Evolutionary conservation across 441 rosid genomes (phyloP).

Genomic region (Raphanus hybrid): DNA sequence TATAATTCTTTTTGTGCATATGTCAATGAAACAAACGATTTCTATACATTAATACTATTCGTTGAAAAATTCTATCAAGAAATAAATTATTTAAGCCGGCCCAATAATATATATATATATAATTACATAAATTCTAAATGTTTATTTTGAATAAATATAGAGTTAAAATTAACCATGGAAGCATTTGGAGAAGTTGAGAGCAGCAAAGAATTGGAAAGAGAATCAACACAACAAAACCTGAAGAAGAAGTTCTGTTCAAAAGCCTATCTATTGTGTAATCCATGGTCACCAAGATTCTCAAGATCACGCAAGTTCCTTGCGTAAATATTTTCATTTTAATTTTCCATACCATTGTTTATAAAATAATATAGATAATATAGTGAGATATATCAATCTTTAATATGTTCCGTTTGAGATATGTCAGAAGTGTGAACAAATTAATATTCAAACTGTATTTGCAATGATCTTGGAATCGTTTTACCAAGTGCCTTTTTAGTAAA

Average conservation of each 20-base stretch:
- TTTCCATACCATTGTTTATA: conserved; percentile 26
- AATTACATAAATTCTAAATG: not conserved
- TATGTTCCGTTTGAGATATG: conserved; percentile 12
- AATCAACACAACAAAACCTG: conserved; percentile 28
- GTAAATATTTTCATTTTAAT: conserved; percentile 3
- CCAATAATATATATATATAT: not conserved
- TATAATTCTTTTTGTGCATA: not conserved
- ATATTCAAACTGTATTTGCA: conserved; percentile 1
- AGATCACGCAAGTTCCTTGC: conserved; percentile 38
- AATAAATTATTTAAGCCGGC: not conserved
- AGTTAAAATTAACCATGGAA: conserved; percentile 35
- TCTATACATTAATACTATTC: not conserved
- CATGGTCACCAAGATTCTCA: conserved; percentile 38
- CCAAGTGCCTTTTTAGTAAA: not conserved
- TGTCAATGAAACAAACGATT: not conserved
- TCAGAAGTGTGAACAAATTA: conserved; percentile 36
- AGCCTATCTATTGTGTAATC: conserved; percentile 33
- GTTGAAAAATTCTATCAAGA: not conserved
- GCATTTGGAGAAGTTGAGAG: conserved; percentile 39
- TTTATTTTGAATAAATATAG: not conserved
- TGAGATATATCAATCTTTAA: not conserved
- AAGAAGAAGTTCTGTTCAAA: conserved; percentile 38
- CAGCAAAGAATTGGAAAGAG: conserved; percentile 34
- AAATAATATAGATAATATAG: conserved; percentile 18
- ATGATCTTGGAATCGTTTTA: conserved; percentile 30